phyloP scores from a whole-genome alignment of 2,329 filamentous ascomycete genomes.

The Neophaeococcomyces aloes region DNA sequence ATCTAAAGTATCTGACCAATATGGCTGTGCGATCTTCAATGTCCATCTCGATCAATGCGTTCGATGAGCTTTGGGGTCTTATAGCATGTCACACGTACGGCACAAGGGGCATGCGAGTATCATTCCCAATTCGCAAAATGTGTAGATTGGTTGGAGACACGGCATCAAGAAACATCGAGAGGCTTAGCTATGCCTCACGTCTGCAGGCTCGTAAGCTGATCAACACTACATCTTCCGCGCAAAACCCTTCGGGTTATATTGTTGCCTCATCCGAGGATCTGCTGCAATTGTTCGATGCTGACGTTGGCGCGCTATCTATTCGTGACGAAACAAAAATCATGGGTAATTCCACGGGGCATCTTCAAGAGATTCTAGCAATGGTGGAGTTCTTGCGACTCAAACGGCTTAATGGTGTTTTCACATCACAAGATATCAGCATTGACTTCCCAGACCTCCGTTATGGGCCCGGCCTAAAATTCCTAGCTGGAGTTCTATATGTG shows the following conservation, averaged over 20 bases:
- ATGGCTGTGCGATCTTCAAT: slow-evolving; percentile 92
- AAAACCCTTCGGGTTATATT: slow-evolving; percentile 80
- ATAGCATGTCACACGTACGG: slow-evolving; percentile 82
- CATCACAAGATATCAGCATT: slow-evolving; percentile 61
- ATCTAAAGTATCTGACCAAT: slow-evolving; percentile 74
- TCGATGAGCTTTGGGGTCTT: slow-evolving; percentile 75
- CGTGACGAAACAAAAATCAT: slow-evolving; percentile 80
- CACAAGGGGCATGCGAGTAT: slow-evolving; percentile 69
- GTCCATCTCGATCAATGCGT: slow-evolving; percentile 86
- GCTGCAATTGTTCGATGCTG: slow-evolving; percentile 72
- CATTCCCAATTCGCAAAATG: slow-evolving; percentile 86
- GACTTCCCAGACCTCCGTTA: slow-evolving; percentile 79
- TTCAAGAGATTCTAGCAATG: slow-evolving; percentile 73
- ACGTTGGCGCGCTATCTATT: slow-evolving; percentile 77
- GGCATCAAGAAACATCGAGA: slow-evolving; percentile 76
- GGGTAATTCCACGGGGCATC: slow-evolving; percentile 56
- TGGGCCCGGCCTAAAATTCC: slow-evolving; percentile 62
- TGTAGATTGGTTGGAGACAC: slow-evolving; percentile 78
- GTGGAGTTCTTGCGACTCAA: slow-evolving; percentile 74
- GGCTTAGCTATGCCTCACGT: slow-evolving; percentile 73
- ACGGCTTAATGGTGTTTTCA: slow-evolving; percentile 61
- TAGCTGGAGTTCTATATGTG: slow-evolving; percentile 72
- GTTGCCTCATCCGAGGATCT: slow-evolving; percentile 81
- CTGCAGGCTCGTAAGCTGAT: slow-evolving; percentile 80
- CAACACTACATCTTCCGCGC: slow-evolving; percentile 68